Base-by-base conservation (phyloP, 805 yeast genomes). In the Candida manassasensis region DNA sequence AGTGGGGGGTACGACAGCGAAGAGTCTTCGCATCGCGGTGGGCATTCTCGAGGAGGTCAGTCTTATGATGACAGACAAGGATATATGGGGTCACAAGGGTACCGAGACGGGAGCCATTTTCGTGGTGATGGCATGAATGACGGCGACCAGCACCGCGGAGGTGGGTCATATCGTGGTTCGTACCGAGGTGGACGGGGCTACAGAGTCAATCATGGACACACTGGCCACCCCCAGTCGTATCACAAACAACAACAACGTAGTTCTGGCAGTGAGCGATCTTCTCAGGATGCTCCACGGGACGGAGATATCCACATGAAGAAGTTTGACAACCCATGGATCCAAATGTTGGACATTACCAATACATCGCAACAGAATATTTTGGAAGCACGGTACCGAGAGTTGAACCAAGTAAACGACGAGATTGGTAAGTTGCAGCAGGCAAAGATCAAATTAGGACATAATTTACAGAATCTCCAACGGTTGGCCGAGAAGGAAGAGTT, bases 271-370 rank as follows among this genome's bases (percentile, higher is more conserved):
- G n/a, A n/a, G n/a, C n/a, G n/a, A n/a, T n/a, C n/a, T n/a, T n/a
- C n/a, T n/a, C n/a, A n/a, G 12, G n/a, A 13, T 27, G 22, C 6
- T n/a, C 7, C 9, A 19, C 24, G 19, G 10, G 22, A 15, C 7
- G 22, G 12, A n/a, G 18, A 21, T 21, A 21, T 21, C 8, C 16
- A 19, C 13, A 52, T 48, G 9, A 39, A 40, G 15, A 25, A 27
- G 9, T 45, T 44, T 25, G 35, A 45, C 9, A 53, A 54, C 29
- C 67, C 67, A 1, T 63, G 69, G 69, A 53, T 62, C 16, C 42
- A 53, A 8, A 49, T 57, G 3, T 42, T 63, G 22, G 46, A 44
- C 11, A 48, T 63, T 19, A 42, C 46, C n/a, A 59, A 57, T 35
- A 54, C 51, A n/a, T 31, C 44, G 14, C 44, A 53, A 1, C 54